Conservation (phyloP, 352 stramenopile species). For the Phytopythium oedochilum region DNA sequence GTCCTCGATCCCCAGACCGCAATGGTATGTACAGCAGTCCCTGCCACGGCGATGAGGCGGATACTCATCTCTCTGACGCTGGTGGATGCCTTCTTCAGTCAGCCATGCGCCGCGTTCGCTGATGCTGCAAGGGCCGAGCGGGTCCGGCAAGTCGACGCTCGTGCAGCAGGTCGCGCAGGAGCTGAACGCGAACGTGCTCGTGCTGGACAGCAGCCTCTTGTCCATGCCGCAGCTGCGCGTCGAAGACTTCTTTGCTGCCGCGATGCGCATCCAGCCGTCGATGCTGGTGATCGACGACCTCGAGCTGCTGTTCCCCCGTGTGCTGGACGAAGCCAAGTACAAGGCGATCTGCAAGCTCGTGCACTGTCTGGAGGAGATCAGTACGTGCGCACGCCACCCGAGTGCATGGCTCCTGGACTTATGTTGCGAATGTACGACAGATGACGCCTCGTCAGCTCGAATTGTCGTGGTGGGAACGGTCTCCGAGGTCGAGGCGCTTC, state of each 20-base stretch:
- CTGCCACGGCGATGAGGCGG: not conserved
- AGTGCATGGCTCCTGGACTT: not conserved
- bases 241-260: slow-evolving; percentile 64
- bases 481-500: slow-evolving; percentile 42
- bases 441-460: slow-evolving; percentile 17
- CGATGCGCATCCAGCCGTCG: slow-evolving; percentile 61
- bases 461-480: slow-evolving; percentile 67
- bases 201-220: slow-evolving; percentile 59
- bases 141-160: slow-evolving; percentile 70
- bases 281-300: slow-evolving; percentile 71
- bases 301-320: slow-evolving; percentile 68
- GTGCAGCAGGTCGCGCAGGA: slow-evolving; percentile 45
- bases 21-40: too few species aligned
- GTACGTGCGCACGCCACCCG: slow-evolving; percentile 20
- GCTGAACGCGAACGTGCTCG: slow-evolving; percentile 47
- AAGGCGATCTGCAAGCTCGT: slow-evolving; percentile 63
- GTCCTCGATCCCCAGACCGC: not conserved
- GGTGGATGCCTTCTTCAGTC: not conserved
- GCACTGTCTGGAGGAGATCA: slow-evolving; percentile 44
- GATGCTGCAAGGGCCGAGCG: slow-evolving; percentile 59
- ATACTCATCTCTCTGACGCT: not conserved
- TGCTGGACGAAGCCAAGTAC: slow-evolving; percentile 67
- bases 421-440: slow-evolving; percentile 9
- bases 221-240: slow-evolving; percentile 45
- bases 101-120: slow-evolving; percentile 28